Conservation (phyloP, 1,284 basidiomycete species). For the Austroboletus niveus region DNA sequence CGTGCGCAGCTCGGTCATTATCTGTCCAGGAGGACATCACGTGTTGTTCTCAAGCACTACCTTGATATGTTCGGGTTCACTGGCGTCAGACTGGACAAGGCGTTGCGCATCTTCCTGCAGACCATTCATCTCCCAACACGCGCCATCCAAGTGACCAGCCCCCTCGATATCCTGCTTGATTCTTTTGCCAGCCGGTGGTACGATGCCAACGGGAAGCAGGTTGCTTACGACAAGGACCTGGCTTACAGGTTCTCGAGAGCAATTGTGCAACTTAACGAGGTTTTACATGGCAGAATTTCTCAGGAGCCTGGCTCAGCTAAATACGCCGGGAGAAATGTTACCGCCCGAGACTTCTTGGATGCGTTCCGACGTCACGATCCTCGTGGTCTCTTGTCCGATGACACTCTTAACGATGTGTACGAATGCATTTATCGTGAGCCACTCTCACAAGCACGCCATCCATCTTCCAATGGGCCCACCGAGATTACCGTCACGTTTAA, state of each 20-base stretch:
- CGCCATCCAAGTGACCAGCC: constrained; percentile 39
- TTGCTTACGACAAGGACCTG: constrained; percentile 78
- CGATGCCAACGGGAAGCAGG: constrained; percentile 77
- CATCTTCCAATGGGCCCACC: constrained; percentile 39
- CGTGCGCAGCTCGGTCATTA: constrained; percentile 81
- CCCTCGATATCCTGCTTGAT: constrained; percentile 73
- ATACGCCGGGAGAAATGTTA: constrained; percentile 63
- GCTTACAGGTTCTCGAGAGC: constrained; percentile 79
- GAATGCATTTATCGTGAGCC: constrained; percentile 69
- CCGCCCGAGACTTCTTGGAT: constrained; percentile 72
- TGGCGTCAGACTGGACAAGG: constrained; percentile 84
- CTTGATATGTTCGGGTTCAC: constrained; percentile 85
- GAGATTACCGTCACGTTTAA: constrained; percentile 67
- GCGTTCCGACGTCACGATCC: constrained; percentile 77
- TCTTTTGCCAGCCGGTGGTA: constrained; percentile 89
- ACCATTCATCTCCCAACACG: constrained; percentile 72
- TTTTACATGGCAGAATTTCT: constrained; percentile 65
- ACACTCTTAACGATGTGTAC: constrained; percentile 75
- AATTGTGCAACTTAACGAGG: constrained; percentile 84
- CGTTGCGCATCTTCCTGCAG: constrained; percentile 85
- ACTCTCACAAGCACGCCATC: constrained; percentile 68
- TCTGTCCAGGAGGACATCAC: constrained; percentile 70
- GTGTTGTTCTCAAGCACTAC: constrained; percentile 77
- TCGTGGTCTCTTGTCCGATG: constrained; percentile 66
- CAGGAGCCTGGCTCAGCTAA: constrained; percentile 61